Conservation (phyloP, 768 basidiomycete species). For the Mrakia blollopis region DNA sequence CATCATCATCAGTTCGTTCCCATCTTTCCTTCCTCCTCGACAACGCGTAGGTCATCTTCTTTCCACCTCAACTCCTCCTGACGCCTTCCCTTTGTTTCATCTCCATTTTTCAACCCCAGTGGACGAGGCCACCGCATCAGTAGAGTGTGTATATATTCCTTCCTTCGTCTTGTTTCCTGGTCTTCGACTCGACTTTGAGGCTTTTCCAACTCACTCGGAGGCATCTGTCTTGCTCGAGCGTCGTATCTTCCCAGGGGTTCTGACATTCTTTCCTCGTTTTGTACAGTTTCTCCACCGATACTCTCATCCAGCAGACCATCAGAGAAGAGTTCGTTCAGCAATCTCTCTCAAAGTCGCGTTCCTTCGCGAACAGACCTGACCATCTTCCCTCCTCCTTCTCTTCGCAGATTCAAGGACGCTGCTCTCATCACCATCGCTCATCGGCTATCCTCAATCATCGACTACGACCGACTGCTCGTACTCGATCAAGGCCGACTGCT, state of each 20-base stretch:
- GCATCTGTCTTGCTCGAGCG: too few species aligned
- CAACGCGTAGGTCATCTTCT: too few species aligned
- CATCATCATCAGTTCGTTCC: conserved; percentile 25
- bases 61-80: background rate
- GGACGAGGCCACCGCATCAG: conserved; percentile 38
- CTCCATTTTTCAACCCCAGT: background rate
- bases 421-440: background rate
- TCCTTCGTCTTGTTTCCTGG: too few species aligned
- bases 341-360: background rate
- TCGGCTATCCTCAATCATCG: conserved; percentile 11
- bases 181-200: too few species aligned
- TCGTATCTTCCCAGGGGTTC: too few species aligned
- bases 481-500: conserved; percentile 43
- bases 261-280: too few species aligned
- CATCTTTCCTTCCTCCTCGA: background rate
- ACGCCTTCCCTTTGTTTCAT: background rate
- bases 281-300: conserved; percentile 44
- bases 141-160: conserved; percentile 34
- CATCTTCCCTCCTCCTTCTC: background rate
- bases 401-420: background rate
- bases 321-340: conserved; percentile 36
- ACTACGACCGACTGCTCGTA: conserved; percentile 44
- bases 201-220: too few species aligned
- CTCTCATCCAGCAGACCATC: conserved; percentile 43
- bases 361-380: background rate